These are phyloP conservation scores for Heteromeles arbutifolia DNA, from an alignment of 306 rosid genomes.

Conservation along the genomic window DNA sequence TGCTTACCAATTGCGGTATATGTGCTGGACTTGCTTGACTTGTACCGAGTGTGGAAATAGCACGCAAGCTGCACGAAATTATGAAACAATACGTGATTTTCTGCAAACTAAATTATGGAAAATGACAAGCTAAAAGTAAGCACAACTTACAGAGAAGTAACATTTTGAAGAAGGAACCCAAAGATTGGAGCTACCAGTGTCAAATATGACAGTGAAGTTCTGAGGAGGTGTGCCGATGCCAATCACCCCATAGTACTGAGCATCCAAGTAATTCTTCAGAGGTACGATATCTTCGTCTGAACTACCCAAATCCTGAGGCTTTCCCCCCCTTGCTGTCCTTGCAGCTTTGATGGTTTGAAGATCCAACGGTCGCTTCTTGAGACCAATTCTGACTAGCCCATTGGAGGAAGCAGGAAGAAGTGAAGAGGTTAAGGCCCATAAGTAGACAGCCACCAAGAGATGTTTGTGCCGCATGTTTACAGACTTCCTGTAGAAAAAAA, in stretches of 20 bases:
- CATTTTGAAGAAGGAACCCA: constrained; percentile 88
- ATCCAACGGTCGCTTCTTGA: constrained; percentile 66
- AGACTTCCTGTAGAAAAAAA: constrained; percentile 27
- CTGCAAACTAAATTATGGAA: not conserved
- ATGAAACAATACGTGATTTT: not conserved
- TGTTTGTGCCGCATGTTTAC: constrained; percentile 44
- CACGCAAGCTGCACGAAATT: constrained; percentile 53
- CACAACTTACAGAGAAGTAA: constrained; percentile 57
- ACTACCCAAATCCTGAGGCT: constrained; percentile 7
- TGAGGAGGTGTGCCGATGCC: constrained; percentile 87
- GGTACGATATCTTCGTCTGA: constrained; percentile 46
- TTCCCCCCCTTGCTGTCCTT: constrained; percentile 32
- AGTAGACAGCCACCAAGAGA: constrained; percentile 38
- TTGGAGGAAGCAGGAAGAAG: constrained; percentile 51
- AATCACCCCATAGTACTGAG: constrained; percentile 85
- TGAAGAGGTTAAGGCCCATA: constrained; percentile 54
- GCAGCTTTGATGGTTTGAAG: constrained; percentile 48
- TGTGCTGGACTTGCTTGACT: constrained; percentile 56
- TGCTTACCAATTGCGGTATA: constrained; percentile 50
- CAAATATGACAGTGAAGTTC: constrained; percentile 71
- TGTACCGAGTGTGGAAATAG: constrained; percentile 59
- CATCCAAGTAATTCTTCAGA: constrained; percentile 68
- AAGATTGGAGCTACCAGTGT: constrained; percentile 81
- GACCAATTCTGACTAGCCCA: constrained; percentile 52
- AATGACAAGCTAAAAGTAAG: not conserved